A percentile compares a stretch with the other conserved stretches of the same genome.
Conservation (phyloP, 73 alveolate species). For the Stentor roeselii region DNA sequence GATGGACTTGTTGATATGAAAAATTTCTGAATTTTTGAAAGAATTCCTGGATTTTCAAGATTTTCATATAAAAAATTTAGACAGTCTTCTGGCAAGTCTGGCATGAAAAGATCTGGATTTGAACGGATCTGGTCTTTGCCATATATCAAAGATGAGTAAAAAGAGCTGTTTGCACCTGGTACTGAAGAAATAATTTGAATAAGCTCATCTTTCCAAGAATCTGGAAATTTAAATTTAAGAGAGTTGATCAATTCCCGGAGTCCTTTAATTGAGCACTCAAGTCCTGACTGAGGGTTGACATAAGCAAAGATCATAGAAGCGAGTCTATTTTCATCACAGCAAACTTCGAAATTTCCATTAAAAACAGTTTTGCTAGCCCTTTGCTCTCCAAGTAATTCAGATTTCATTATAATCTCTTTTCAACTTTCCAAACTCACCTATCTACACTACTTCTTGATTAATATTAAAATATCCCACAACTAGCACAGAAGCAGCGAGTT, state of each 20-base stretch:
- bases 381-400: neutral
- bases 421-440: neutral
- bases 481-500: neutral
- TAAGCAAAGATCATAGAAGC: neutral
- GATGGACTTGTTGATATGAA: neutral
- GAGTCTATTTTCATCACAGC: neutral
- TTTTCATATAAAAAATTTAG: too few species aligned
- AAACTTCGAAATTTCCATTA: neutral
- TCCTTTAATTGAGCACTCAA: neutral
- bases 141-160: neutral
- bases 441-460: neutral
- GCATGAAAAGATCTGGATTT: neutral
- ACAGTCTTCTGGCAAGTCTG: neutral
- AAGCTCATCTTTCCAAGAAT: neutral
- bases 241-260: neutral
- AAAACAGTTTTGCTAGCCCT: neutral
- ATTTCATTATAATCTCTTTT: too few species aligned
- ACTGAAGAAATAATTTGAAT: neutral
- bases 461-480: neutral
- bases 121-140: neutral
- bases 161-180: neutral
- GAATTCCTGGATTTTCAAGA: neutral
- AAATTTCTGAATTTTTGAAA: neutral
- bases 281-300: neutral
- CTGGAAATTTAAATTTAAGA: too few species aligned